phyloP scores from a whole-genome alignment of 2,329 filamentous ascomycete species.

The Cytospora piceae region DNA sequence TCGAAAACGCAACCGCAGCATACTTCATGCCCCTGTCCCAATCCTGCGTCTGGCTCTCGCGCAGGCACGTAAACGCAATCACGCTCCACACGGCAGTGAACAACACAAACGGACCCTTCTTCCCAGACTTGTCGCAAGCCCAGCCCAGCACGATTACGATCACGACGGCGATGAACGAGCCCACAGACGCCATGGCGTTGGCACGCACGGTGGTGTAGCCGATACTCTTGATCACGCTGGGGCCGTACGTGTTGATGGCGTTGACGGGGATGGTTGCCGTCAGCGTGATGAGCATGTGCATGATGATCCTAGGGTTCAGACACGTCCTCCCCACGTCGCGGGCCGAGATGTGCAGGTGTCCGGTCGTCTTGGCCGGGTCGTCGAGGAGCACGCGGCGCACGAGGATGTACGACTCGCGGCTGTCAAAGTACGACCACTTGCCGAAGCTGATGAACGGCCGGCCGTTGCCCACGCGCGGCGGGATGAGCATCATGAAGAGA shows the following conservation, averaged over 20 bases:
- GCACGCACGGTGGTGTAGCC: constrained; percentile 52
- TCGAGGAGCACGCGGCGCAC: constrained; percentile 46
- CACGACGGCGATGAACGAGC: constrained; percentile 56
- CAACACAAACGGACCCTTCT: constrained; percentile 52
- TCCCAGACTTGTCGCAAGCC: constrained; percentile 51
- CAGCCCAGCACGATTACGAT: constrained; percentile 55
- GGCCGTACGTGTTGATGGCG: constrained; percentile 56
- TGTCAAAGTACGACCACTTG: constrained; percentile 47
- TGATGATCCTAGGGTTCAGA: constrained; percentile 53
- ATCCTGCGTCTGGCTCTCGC: constrained; percentile 3
- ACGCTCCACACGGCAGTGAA: constrained; percentile 46
- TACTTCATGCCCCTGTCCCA: constrained; percentile 40
- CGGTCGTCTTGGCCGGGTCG: constrained; percentile 45
- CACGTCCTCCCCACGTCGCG: constrained; percentile 44
- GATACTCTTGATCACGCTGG: constrained; percentile 56
- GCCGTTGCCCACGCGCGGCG: constrained; percentile 42
- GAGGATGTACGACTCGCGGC: constrained; percentile 48
- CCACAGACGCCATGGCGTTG: constrained; percentile 58
- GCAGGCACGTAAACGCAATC: constrained; percentile 42
- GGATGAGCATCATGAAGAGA: constrained; percentile 38
- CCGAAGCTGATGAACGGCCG: constrained; percentile 41
- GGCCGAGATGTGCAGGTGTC: constrained; percentile 42
- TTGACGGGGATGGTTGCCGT: constrained; percentile 52
- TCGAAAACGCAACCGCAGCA: constrained; percentile 60
- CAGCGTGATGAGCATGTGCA: constrained; percentile 55